Base-by-base conservation (phyloP, 2,329 filamentous ascomycete species). In the Karstenula rhodostoma region DNA sequence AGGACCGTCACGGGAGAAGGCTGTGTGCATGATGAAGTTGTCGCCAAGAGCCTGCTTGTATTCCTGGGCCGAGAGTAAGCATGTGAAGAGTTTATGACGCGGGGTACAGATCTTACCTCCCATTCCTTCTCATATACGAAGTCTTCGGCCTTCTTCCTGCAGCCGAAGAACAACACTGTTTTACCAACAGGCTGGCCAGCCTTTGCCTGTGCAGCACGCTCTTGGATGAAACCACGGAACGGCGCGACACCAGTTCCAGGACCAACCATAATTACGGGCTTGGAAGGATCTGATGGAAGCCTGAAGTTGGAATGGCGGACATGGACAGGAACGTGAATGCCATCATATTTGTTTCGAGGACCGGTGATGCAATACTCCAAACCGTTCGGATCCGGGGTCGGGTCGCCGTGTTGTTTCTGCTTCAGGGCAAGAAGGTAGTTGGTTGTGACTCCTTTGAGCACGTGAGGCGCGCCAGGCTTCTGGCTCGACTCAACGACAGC, bases 251-350 rank as follows among this genome's bases (percentile, higher is more conserved):
- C 95, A 56, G 95, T 98, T 75, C 95, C 95, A 13, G 95, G 95
- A 25, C 95, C 95, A 69, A 98, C 88, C 89, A 97, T 94, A 78
- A 99, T 96, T 70, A 99, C 84, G 32, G 95, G 95, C 81, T 96
- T 96, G 51, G 90, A 88, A 4, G 95, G 93, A 73, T 99, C 94
- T 17, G 95, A 97, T 9, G 95, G 95, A 32, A 99, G 87, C 84
- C 98, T 98, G 87, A 99, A 99, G 84, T 98, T 99, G 66, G 95
- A 98, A 82, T 97, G 94, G 66, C 95, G 92, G 61, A 99, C 89
- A 76, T 99, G 95, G 15, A 99, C 92, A 3, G 95, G 95, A 25
- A 98, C 90, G 74, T 96, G 94, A 62, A 97, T 90, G 62, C 94
- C 94, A 72, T 97, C 92, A 79, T 98, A 99, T 82, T 96, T 98